Evolutionary conservation across 345 rosid genomes (phyloP), one percentile per base, ranked within the genome.

Genomic region (Gossypium ekmanianum): DNA sequence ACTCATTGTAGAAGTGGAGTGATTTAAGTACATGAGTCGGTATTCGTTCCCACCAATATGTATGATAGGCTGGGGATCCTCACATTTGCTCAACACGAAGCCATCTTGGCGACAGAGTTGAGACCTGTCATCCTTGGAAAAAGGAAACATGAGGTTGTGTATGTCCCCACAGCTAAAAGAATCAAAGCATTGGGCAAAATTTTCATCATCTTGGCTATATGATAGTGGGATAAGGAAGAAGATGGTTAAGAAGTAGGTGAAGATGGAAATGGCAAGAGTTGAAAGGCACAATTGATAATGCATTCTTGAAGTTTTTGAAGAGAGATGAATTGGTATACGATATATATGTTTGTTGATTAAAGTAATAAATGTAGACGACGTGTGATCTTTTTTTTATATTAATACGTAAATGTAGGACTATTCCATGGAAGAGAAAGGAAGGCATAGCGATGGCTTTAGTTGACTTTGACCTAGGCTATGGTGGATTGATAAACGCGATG

Each of bases 381-480:
- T 48, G 52, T 11, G 0, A 12, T 3, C 1, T 10, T 3, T 57
- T 20, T 10, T 11, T 57, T 57, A 50, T 50, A 34, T 14, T 13
- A 63, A 22, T 11, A 12, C 2, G 6, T 0, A 51, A 69, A 17
- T 50, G 24, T 64, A 17, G 43, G 68, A 64, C n/a, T 17, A 41
- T 64, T 41, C 68, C 14, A n/a, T 9, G 68, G 29, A 64, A 17
- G 68, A 63, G 67, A 1, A 50, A 16, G 55, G 24, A 27, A 50
- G 57, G 39, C 11, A 44, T 11, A 18, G 34, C 2, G 54, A 66
- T 66, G 10, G 4, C 41, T 11, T 16, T 50, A 11, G 13, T 69
- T 68, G 59, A 50, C 59, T 69, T 69, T 51, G 72, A 50, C 26
- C 73, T 14, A 9, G 5, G 3, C 11, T 7, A 66, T 68, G 72